Conservation (phyloP, 2,329 filamentous ascomycete genomes). For the Aspergillus sp. region DNA sequence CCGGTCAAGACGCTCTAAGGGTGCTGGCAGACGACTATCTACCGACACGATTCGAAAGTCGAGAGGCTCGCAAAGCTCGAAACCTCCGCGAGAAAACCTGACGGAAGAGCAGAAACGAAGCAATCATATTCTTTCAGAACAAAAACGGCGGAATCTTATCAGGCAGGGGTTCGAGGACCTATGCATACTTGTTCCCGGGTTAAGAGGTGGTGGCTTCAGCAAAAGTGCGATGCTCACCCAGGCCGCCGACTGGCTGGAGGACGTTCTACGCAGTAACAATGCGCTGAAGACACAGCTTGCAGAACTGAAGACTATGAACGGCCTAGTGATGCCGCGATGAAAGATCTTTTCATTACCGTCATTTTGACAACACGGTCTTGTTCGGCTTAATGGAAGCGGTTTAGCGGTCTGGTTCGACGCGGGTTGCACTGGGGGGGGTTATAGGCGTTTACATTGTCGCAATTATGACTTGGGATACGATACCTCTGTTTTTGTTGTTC, state of each 20-base stretch:
- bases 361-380: background rate
- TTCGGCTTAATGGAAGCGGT: conserved; percentile 19
- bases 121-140: conserved; percentile 85
- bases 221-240: conserved; percentile 78
- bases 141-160: conserved; percentile 79
- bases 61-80: conserved; percentile 29
- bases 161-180: conserved; percentile 80
- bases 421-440: conserved; percentile 12
- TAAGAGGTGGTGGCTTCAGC: conserved; percentile 73
- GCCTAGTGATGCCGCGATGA: conserved; percentile 37
- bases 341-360: conserved; percentile 16
- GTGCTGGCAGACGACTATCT: conserved; percentile 38
- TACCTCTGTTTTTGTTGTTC: conserved; percentile 7
- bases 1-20: conserved; percentile 52
- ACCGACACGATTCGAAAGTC: conserved; percentile 38
- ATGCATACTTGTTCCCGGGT: conserved; percentile 71
- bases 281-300: conserved; percentile 55
- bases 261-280: conserved; percentile 68
- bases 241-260: conserved; percentile 75
- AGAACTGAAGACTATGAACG: conserved; percentile 43
- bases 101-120: conserved; percentile 77
- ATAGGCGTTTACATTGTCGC: conserved; percentile 23
- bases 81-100: conserved; percentile 58
- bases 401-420: conserved; percentile 23
- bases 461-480: conserved; percentile 21